A percentile compares a stretch with the other conserved stretches of the same genome.
Evolutionary conservation across 495 filamentous ascomycete species (phyloP).

Genomic region (Aspergillus asperescens): DNA sequence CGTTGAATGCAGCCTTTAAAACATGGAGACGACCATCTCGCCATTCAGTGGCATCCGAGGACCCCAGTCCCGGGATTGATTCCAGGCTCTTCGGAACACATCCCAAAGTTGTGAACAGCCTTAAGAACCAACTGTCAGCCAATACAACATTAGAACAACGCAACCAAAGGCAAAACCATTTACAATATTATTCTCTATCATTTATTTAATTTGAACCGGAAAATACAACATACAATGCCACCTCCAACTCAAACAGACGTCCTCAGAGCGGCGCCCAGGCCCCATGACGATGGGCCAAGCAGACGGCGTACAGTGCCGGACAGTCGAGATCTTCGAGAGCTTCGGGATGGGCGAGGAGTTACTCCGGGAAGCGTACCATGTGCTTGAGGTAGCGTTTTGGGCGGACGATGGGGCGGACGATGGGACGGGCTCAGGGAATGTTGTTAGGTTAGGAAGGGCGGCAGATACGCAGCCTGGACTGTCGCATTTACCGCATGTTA

Average conservation of each 20-base stretch:
- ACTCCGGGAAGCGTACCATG: constrained; percentile 66
- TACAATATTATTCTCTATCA: background rate
- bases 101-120: constrained; percentile 17
- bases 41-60: background rate
- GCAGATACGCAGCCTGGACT: constrained; percentile 59
- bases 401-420: constrained; percentile 30
- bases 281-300: constrained; percentile 68
- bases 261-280: constrained; percentile 57
- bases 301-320: constrained; percentile 74
- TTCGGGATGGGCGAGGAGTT: constrained; percentile 68
- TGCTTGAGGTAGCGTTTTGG: constrained; percentile 65
- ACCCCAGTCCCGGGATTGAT: constrained; percentile 17
- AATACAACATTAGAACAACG: background rate
- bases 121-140: constrained; percentile 9
- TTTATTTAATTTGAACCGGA: background rate
- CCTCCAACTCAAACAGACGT: constrained; percentile 26
- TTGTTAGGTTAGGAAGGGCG: constrained; percentile 47
- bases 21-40: too few relatives aligned
- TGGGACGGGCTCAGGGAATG: background rate
- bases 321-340: constrained; percentile 74
- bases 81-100: constrained; percentile 20
- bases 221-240: background rate
- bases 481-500: constrained; percentile 66
- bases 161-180: background rate
- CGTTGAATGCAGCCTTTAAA: too few relatives aligned